Conservation (phyloP, 495 filamentous ascomycete genomes). For the Neurospora sp. region DNA sequence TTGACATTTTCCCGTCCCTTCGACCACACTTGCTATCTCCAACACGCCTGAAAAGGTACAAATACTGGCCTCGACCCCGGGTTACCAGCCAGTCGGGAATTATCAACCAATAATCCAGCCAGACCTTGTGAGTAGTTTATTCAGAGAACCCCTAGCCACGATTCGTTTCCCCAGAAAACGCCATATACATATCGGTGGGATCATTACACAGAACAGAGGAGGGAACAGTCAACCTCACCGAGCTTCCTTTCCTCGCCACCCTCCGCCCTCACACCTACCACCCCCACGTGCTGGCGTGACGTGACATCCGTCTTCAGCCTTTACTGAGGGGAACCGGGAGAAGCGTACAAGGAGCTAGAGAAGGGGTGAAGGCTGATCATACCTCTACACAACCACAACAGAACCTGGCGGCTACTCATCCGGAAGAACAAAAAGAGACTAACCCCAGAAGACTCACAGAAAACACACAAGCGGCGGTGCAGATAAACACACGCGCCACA, state of each 20-base stretch:
- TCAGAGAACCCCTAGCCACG: background rate
- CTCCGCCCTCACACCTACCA: background rate
- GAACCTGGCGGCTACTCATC: background rate
- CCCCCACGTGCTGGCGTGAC: background rate
- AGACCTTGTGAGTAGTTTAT: background rate
- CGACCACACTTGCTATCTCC: background rate
- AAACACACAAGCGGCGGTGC: background rate
- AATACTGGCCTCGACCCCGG: background rate
- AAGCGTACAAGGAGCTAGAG: background rate
- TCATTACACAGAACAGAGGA: background rate
- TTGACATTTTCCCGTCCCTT: background rate
- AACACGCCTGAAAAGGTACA: background rate
- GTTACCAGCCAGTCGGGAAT: background rate
- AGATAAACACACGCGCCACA: background rate
- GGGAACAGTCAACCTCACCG: background rate
- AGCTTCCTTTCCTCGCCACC: background rate
- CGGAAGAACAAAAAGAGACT: background rate
- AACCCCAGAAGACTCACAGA: background rate
- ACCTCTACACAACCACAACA: background rate
- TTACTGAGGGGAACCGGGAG: background rate
- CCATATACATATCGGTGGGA: background rate
- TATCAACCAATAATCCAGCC: background rate
- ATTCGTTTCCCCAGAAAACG: background rate
- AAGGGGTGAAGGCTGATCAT: background rate
- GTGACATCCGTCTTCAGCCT: background rate